Percentiles rank a stretch among this genome's conserved stretches.
Conservation (phyloP, 352 stramenopile genomes). For the Globisporangium paroecandrum region DNA sequence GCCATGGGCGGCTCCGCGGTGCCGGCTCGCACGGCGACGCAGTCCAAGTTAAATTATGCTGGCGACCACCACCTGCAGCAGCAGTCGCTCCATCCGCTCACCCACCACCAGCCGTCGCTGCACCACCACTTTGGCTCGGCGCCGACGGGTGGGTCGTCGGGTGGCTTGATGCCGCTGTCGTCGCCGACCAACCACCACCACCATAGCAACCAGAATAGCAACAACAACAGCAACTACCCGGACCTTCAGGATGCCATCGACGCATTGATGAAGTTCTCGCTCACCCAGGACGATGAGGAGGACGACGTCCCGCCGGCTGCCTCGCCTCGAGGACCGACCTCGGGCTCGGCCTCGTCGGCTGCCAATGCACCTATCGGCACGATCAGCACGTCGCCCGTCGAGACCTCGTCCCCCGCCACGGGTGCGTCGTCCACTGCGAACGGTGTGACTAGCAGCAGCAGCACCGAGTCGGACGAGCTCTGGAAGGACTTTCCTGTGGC, state of each 20-base stretch:
- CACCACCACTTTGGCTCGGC: not conserved
- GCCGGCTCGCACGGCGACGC: constrained; percentile 13
- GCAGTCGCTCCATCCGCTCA: constrained; percentile 11
- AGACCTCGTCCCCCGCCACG: constrained; percentile 19
- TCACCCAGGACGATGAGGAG: constrained; percentile 52
- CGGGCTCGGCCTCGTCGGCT: not conserved
- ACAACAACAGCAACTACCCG: constrained; percentile 36
- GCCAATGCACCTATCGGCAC: not conserved
- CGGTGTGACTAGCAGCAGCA: constrained; percentile 17
- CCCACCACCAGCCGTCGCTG: constrained; percentile 2
- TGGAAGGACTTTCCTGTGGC: constrained; percentile 71
- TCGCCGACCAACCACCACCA: constrained; percentile 16
- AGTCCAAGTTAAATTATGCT: constrained; percentile 54
- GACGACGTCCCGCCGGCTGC: constrained; percentile 21
- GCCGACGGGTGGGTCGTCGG: not conserved
- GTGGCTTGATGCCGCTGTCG: constrained; percentile 25
- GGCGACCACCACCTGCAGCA: constrained; percentile 26
- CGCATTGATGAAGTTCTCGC: constrained; percentile 84
- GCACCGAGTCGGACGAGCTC: constrained; percentile 56
- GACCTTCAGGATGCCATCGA: constrained; percentile 86
- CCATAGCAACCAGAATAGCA: constrained; percentile 5
- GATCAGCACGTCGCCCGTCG: constrained; percentile 11
- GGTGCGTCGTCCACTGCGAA: constrained; percentile 14
- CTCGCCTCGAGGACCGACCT: not conserved
- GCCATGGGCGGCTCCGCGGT: constrained; percentile 23